These are phyloP conservation scores for Brasenia schreberi DNA, from an alignment of 164 flowering plant genomes.

Conservation along the genomic window DNA sequence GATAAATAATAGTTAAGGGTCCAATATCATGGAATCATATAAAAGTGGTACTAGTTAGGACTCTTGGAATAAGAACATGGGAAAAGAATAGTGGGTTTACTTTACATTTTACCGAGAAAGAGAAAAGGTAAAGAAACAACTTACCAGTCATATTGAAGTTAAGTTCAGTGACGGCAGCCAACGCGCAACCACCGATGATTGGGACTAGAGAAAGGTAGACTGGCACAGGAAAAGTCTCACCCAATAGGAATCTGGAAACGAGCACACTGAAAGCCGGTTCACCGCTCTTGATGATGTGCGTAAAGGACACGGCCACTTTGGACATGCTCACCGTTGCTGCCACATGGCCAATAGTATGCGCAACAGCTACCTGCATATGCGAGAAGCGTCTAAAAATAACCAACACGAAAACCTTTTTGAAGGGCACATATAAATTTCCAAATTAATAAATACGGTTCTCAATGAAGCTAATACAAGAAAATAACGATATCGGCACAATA, in stretches of 20 bases:
- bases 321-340: constrained; percentile 86
- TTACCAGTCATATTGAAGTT: constrained; percentile 79
- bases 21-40: no score
- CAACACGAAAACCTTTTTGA: neutral
- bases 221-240: constrained; percentile 49
- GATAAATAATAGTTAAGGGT: no score
- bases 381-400: neutral
- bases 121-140: neutral
- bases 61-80: no score
- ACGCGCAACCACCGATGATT: constrained; percentile 69
- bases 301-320: constrained; percentile 82
- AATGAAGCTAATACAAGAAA: no score
- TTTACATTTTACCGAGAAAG: neutral
- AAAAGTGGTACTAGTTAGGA: no score
- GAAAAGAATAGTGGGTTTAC: no score
- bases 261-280: constrained; percentile 83
- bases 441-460: no score
- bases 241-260: constrained; percentile 63
- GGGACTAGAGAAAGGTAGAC: constrained; percentile 62
- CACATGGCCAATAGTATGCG: constrained; percentile 85
- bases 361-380: constrained; percentile 56
- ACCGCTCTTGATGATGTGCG: constrained; percentile 79
- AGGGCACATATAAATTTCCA: neutral
- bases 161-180: constrained; percentile 70
- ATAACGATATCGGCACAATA: no score